Percentiles rank a stretch among this genome's conserved stretches.
phyloP scores from a whole-genome alignment of 148 eudicot genomes.

The Agrostemma githago region DNA sequence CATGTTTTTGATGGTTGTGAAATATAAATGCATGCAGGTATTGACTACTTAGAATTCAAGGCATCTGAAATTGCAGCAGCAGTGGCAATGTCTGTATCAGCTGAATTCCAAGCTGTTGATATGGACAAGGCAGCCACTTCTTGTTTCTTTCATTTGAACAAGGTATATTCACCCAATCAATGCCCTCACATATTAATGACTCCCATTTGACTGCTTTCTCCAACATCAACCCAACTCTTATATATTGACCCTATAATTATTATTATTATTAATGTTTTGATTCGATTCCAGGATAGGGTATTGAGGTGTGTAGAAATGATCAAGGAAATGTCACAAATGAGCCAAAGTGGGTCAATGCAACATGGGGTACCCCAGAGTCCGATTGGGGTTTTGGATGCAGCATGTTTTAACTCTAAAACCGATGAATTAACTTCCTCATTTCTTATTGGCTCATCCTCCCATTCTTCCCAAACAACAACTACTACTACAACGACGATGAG shows the following conservation, averaged over 20 bases:
- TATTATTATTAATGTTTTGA: too few species aligned
- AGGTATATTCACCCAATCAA: conserved; percentile 30
- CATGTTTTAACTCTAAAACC: conserved; percentile 50
- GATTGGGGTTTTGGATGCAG: conserved; percentile 62
- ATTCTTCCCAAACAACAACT: conserved; percentile 22
- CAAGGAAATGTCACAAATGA: conserved; percentile 30
- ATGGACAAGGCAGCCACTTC: conserved; percentile 38
- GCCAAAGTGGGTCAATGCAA: conserved; percentile 7
- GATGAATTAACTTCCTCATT: conserved; percentile 26
- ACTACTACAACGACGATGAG: not conserved
- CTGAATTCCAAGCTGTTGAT: conserved; percentile 37
- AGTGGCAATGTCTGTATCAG: conserved; percentile 53
- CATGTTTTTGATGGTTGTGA: conserved; percentile 26
- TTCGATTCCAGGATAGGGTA: conserved; percentile 46
- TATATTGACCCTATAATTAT: not conserved
- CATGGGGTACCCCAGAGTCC: conserved; percentile 49
- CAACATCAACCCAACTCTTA: not conserved
- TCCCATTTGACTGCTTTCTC: conserved; percentile 6
- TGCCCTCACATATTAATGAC: not conserved
- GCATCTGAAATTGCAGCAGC: conserved; percentile 76
- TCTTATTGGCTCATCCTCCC: conserved; percentile 29
- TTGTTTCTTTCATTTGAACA: conserved; percentile 38
- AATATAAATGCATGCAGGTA: conserved; percentile 67
- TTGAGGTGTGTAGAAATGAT: conserved; percentile 52
- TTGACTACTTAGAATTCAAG: conserved; percentile 76